Base-by-base conservation (phyloP, 495 filamentous ascomycete genomes). In the Bryoglossum gracile region DNA sequence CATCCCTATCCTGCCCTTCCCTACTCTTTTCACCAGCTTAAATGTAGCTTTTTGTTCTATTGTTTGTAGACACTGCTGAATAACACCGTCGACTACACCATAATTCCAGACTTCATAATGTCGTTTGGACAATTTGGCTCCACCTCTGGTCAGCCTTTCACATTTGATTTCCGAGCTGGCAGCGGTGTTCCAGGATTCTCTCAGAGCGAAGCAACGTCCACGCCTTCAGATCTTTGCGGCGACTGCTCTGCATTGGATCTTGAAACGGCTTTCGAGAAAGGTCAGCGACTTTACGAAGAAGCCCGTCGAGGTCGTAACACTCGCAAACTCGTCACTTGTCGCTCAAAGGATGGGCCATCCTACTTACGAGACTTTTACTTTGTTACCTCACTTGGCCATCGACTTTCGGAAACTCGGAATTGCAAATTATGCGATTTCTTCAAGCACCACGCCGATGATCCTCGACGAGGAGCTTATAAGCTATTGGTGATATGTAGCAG, bases 281-380 rank as follows among this genome's bases (percentile, higher is more conserved):
- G 22, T 28, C 32, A 5, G 22, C 22, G 22, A 5, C 42, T 44
- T 24, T 44, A 44, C 42, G 42, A 44, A 44, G 42, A 24, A 32
- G 22, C 42, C 32, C 42, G 26, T 5, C 26, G 22, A 24, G 42
- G 42, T 8, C 26, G 42, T 10, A 44, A 30, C 21, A 44, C 26
- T 10, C 42, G 23, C 22, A 44, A 16, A 13, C 42, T 44, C 8
- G 42, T 28, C 26, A 24, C 32, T 28, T 44, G 32, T 32, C 42
- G 42, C 42, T 44, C 42, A 44, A 24, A 44, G 14, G 42, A 44
- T 44, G 42, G 42, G 8, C 42, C 42, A 28, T 4, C 34, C 5
- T 37, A 37, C 16, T 14, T 37, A 8, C 8, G 34, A 24, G 8
- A 41, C 38, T 41, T 41, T 19, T 41, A 41, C 38, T 41, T 21